Base-by-base conservation (phyloP, 2,329 filamentous ascomycete species). In the Penicillium concentricum region DNA sequence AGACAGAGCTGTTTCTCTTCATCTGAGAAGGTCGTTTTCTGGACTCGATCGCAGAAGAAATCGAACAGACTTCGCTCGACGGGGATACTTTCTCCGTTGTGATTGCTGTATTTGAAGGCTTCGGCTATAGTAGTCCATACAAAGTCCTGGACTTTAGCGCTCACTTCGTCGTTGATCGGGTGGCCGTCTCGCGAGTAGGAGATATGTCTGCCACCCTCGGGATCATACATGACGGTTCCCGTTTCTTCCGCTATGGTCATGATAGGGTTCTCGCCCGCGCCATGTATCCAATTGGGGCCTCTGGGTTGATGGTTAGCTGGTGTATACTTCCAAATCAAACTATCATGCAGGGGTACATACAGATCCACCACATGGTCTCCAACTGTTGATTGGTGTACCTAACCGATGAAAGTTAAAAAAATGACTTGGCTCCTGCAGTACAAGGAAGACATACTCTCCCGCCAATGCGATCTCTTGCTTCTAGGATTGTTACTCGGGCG, bases 221-320 rank as follows among this genome's bases (percentile, higher is more conserved):
- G 82, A 43, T 77, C 78, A 66, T 82, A 76, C 2, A 81, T 73
- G 10, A 72, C 61, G 0, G 83, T 85, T 12, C 75, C 70, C 1
- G 83, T 84, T 54, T 77, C 68, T 57, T 78, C 74, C 15, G 83
- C 84, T n/a, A 87, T 75, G 15, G 79, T 72, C 47, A 81, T 73
- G 22, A 87, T 85, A 0, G 85, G 84, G 62, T 87, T 87, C 39
- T 81, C 73, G 2, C 82, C 74, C 1, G 82, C 82, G 16, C 84
- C 85, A 67, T 87, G 85, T 48, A 87, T 86, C 84, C 84, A 87
- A 61, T 87, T 87, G 0, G 85, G 82, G 2, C 84, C 84, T 13
- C 83, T 86, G 30, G 22, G 15, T 22, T 20, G 24, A n/a, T 20
- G 13, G 20, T 35, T 30, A 58, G 42, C 22, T 28, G 30, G 22